Evolutionary conservation across 2,329 filamentous ascomycete genomes (phyloP), one percentile per base, ranked within the genome.

Genomic region (Alternaria brassicae): DNA sequence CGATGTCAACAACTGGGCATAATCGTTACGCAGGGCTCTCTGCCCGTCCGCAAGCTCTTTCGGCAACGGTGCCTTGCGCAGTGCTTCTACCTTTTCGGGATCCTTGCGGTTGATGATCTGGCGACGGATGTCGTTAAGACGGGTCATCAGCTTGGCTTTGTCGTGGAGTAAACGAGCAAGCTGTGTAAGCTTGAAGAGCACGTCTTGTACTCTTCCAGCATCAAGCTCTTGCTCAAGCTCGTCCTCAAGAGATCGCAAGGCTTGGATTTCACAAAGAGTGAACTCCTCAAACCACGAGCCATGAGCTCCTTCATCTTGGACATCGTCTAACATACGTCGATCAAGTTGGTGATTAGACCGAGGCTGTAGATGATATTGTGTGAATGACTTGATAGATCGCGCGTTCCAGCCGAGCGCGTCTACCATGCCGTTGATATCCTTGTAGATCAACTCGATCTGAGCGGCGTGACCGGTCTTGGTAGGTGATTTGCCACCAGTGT

Each of bases 351-450:
- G 80, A 51, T 84, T 81, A 49, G 81, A 77, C n/a, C 66, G 64
- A 5, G 69, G 64, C 28, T 69, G 60, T 47, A 68, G 63, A 67
- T 96, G 91, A 7, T 89, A 91, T 55, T 86, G 83, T 41, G 93
- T 78, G 69, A 85, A 89, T 0, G 83, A 81, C 19, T 82, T 78
- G 40, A 89, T 70, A 7, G 84, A 88, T 15, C 94, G 86, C 6
- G 91, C 88, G 73, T 98, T 98, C 49, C 97, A 85, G 9, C 94
- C 94, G 39, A 98, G 81, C 0, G 91, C 94, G 70, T 97, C 92
- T 41, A 99, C 89, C 95, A 98, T 99, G 12, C 91, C 91, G 76
- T 95, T 94, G 74, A 94, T 91, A 70, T 94, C 91, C 42, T 90
- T 86, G 75, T 91, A 95, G 51, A 84, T 72, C 51, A 78, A 78